Evolutionary conservation across 2,329 filamentous ascomycete species (phyloP), one percentile per base, ranked within the genome.

Genomic region (Cladophialophora yegresii): DNA sequence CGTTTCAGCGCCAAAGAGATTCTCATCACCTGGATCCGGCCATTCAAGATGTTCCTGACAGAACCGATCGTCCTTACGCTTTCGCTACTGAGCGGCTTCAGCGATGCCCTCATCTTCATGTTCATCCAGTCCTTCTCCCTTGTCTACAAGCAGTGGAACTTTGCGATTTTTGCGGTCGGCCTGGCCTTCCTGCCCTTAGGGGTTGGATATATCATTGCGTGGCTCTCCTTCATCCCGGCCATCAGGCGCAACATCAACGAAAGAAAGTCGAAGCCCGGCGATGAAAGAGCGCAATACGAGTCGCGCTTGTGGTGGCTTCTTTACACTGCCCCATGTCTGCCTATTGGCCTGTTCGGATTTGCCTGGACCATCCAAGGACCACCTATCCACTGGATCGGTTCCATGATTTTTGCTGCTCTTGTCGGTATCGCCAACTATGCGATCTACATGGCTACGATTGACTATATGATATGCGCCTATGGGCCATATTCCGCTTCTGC

Each of bases 361-460:
- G 86, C 84, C 2, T 88, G 84, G 83, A 84, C 83, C 5, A 82
- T 80, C 40, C 72, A 84, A 9, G 85, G 84, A 1, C 85, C 84
- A 0, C 75, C 78, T 0, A 77, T 84, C 10, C 85, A 83, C 66
- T 89, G 87, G 87, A 85, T 87, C 36, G 83, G 79, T 0, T 82
- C 84, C 0, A 84, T 88, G 80, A 76, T 88, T 53, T 87, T 86
- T 70, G 81, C 83, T 2, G 76, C 80, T 5, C 76, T 87, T 40
- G 84, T 89, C 43, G 87, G 85, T 28, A 83, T 89, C 54, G 86
- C 87, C 45, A 89, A 89, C 70, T 84, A 82, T 64, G 76, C 78
- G 16, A 87, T 87, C 57, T 88, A 89, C 75, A 87, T 87, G 82
- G 83, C 85, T 7, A 87, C 85, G 2, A 87, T 89, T 69, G 84